phyloP scores from a whole-genome alignment of 306 rosid genomes.

The Prunus mongolica region DNA sequence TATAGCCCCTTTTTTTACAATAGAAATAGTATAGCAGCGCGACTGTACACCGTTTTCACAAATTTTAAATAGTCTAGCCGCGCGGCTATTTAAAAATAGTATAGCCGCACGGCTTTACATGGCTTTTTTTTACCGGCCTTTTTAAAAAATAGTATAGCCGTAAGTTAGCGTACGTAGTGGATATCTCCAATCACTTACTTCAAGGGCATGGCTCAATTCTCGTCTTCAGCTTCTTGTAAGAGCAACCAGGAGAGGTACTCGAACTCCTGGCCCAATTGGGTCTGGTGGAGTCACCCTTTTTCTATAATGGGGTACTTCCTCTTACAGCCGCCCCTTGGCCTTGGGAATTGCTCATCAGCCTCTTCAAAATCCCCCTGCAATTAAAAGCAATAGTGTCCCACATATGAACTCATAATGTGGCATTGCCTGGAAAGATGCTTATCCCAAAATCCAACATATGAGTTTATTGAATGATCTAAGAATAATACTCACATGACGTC shows the following conservation, averaged over 20 bases:
- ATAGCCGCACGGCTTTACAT: too few relatives aligned
- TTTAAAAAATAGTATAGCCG: too few relatives aligned
- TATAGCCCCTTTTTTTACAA: too few relatives aligned
- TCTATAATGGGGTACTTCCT: slow-evolving; percentile 45
- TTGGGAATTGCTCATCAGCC: too few relatives aligned
- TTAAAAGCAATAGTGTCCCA: not conserved
- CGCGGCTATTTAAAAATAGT: too few relatives aligned
- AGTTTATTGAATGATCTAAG: not conserved
- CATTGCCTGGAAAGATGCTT: not conserved
- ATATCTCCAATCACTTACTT: not conserved
- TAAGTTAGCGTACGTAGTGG: too few relatives aligned
- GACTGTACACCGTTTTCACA: accelerated
- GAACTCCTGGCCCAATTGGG: slow-evolving; percentile 21
- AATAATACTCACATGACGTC: slow-evolving; percentile 53
- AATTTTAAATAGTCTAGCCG: too few relatives aligned
- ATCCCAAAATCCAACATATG: not conserved
- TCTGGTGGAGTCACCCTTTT: slow-evolving; percentile 69
- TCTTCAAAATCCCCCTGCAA: too few relatives aligned
- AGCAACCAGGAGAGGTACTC: slow-evolving; percentile 29
- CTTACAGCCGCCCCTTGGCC: too few relatives aligned
- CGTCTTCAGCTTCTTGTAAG: slow-evolving; percentile 17
- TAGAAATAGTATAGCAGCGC: too few relatives aligned
- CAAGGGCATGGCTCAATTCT: not conserved
- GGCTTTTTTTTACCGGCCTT: accelerated
- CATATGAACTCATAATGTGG: not conserved